Base-by-base conservation (phyloP, 352 stramenopile species). In the Globisporangium yorkense region DNA sequence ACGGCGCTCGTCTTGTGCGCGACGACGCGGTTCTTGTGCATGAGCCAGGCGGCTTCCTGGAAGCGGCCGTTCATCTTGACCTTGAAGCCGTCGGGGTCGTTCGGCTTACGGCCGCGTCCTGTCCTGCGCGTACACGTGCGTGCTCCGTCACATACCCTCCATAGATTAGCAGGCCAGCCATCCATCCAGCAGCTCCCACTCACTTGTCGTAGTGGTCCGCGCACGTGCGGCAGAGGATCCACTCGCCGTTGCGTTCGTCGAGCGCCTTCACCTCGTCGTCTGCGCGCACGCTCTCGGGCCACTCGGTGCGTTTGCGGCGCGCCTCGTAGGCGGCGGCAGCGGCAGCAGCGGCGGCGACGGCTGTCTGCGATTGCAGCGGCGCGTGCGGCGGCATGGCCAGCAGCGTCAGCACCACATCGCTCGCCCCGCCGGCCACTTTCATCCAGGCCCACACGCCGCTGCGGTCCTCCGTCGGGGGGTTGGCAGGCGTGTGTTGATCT, bases 21-120 rank as follows among this genome's bases (percentile, higher is more conserved):
- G 33, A 80, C 68, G 24, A 87, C 74, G 37, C 75, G 72, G 46
- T 60, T 84, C 71, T 88, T 88, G 58, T 87, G 78, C 74, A 85
- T 80, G 46, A 78, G 20, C 76, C 78, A 88, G 18, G 78, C 78
- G 1, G 74, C 74, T 52, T 82, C 72, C 54, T 87, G 75, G 59
- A 85, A 87, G 24, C 59, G 70, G 2, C 75, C 74, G 41, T 88
- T 88, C 78, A 88, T 88, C 51, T 84, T 88, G 15, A 88, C 72
- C 51, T 85, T 88, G 54, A 87, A 88, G 2, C 78, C 78, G 6
- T 75, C 65, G 3, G 74, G 71, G 37, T 86, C 78, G 56, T 87
- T 87, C n/a, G 78, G 78, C 56, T 75, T 77, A 16, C 78, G 69
- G 20, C 78, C 78, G 51, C 71, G 63, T 40, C 60, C 66, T 39